phyloP scores from a whole-genome alignment of 2,329 filamentous ascomycete species.

The Ceratocystis papillata region DNA sequence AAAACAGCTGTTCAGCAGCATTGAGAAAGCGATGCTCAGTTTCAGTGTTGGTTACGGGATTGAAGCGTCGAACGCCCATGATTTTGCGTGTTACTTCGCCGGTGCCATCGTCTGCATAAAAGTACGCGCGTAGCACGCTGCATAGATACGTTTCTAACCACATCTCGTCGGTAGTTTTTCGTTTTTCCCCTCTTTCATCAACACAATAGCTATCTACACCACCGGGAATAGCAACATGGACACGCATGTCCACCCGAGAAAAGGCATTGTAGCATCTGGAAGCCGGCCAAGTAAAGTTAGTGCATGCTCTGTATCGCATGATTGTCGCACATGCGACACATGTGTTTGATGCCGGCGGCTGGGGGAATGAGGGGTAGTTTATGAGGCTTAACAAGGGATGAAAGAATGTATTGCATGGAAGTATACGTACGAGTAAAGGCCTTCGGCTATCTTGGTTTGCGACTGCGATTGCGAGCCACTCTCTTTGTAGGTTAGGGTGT shows the following conservation, averaged over 20 bases:
- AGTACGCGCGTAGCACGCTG: constrained; percentile 86
- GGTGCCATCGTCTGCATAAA: constrained; percentile 89
- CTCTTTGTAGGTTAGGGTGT: constrained; percentile 86
- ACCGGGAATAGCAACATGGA: constrained; percentile 93
- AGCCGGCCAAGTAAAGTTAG: neutral
- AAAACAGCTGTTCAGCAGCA: constrained; percentile 89
- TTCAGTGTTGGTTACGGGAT: constrained; percentile 96
- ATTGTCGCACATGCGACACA: too few species aligned
- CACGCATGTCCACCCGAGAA: constrained; percentile 93
- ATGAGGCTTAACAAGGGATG: neutral
- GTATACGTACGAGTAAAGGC: constrained; percentile 72
- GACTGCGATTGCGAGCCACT: constrained; percentile 49
- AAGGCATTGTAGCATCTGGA: constrained; percentile 92
- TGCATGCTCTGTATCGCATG: neutral
- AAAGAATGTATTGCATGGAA: neutral
- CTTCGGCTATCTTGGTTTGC: constrained; percentile 76
- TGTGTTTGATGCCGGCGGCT: too few species aligned
- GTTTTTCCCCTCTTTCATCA: constrained; percentile 90
- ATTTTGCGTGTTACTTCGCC: constrained; percentile 94
- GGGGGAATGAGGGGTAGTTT: too few species aligned
- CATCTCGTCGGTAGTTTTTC: constrained; percentile 81
- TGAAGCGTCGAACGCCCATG: constrained; percentile 92
- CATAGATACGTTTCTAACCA: constrained; percentile 98
- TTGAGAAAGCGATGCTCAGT: constrained; percentile 93
- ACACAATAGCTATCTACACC: constrained; percentile 96